phyloP scores from a whole-genome alignment of 2,329 filamentous ascomycete species.

The Hysterium pulicare region DNA sequence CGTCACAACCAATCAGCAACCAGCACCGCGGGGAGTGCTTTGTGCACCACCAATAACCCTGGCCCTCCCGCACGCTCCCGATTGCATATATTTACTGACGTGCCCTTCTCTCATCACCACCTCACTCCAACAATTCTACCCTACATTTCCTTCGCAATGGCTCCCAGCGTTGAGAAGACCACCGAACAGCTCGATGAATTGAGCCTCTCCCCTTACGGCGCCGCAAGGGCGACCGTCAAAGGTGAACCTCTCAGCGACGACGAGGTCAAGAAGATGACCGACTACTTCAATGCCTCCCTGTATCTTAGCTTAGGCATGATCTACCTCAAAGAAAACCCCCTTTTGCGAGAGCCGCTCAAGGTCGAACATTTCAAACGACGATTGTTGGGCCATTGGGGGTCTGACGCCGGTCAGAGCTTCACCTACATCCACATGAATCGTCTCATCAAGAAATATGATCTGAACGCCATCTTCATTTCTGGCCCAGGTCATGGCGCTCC shows the following conservation, averaged over 20 bases:
- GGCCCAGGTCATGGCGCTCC: conserved; percentile 77
- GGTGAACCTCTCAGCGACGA: conserved; percentile 60
- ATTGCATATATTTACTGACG: no score
- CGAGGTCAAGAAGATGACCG: conserved; percentile 65
- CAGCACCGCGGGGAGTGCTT: no score
- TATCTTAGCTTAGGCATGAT: conserved; percentile 79
- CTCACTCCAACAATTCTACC: background rate
- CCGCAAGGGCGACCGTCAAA: conserved; percentile 62
- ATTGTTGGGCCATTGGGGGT: conserved; percentile 75
- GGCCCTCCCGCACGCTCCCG: no score
- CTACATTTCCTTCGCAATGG: conserved; percentile 5
- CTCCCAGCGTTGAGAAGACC: conserved; percentile 22
- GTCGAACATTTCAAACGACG: conserved; percentile 70
- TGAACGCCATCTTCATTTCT: conserved; percentile 70
- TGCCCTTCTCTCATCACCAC: background rate
- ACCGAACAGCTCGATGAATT: conserved; percentile 26
- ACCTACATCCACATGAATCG: conserved; percentile 81
- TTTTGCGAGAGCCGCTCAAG: conserved; percentile 66
- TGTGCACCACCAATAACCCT: no score
- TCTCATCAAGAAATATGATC: conserved; percentile 74
- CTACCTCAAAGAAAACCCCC: conserved; percentile 70
- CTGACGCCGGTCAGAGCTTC: conserved; percentile 76
- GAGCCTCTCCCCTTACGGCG: conserved; percentile 59
- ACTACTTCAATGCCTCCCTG: conserved; percentile 71
- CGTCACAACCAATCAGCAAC: no score